phyloP scores from a whole-genome alignment of 2,329 filamentous ascomycete species.

The Cladosporium sphaerospermum region DNA sequence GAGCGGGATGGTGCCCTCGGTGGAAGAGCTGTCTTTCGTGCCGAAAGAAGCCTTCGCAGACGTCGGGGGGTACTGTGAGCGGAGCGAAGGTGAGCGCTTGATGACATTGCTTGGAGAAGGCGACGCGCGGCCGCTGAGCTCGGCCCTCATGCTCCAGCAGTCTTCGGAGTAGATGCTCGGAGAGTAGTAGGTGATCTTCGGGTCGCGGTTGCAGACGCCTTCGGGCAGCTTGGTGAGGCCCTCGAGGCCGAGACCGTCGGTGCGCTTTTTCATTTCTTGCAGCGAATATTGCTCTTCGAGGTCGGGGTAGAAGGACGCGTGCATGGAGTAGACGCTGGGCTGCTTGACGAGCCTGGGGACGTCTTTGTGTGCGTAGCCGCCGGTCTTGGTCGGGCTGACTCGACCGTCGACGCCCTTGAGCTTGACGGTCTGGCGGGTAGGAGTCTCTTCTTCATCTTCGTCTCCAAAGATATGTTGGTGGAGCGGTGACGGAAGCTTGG shows the following conservation, averaged over 20 bases:
- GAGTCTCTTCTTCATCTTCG: neutral
- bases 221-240: slow-evolving; percentile 25
- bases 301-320: slow-evolving; percentile 25
- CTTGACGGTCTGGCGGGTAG: neutral
- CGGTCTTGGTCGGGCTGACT: slow-evolving; percentile 22
- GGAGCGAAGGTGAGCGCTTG: neutral
- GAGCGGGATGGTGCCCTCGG: slow-evolving; percentile 13
- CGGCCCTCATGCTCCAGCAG: neutral
- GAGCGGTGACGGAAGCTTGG: neutral
- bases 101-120: neutral
- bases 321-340: slow-evolving; percentile 26
- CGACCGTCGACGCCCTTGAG: slow-evolving; percentile 17
- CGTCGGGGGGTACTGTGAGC: neutral
- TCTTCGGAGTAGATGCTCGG: slow-evolving; percentile 24
- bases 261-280: slow-evolving; percentile 23
- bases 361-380: slow-evolving; percentile 21
- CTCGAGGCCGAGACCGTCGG: slow-evolving; percentile 24
- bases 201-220: slow-evolving; percentile 15
- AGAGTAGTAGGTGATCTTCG: slow-evolving; percentile 18
- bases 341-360: slow-evolving; percentile 22
- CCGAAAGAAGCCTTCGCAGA: slow-evolving; percentile 1
- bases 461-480: neutral
- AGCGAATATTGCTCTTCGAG: slow-evolving; percentile 18
- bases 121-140: neutral
- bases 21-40: slow-evolving; percentile 13